Base-by-base conservation (phyloP, 2,329 filamentous ascomycete genomes). In the Fusarium domesticum region DNA sequence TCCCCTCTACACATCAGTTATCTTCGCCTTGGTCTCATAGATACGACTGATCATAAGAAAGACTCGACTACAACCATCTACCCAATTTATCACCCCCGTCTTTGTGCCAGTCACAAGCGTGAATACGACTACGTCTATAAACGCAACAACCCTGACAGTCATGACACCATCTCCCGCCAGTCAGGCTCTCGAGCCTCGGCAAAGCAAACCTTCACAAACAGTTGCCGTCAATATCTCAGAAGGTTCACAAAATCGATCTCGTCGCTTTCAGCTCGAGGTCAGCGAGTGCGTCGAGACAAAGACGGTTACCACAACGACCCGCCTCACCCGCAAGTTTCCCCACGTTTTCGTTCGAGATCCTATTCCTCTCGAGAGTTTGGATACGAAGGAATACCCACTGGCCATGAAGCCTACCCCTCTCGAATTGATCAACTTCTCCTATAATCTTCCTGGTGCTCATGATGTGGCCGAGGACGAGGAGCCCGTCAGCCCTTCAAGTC, bases 381-480 rank as follows among this genome's bases (percentile, higher is more conserved):
- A 97, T 66, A 77, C 85, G 12, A 95, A 95, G 65, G 83, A 93
- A 58, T 98, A 95, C 65, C 93, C 93, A 31, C 75, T 98, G 20
- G 92, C 92, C 30, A 78, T 80, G 50, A 84, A 87, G 38, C 85
- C 89, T 1, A 95, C 91, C 2, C 93, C 93, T 2, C 79, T 83
- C 14, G 84, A 87, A 39, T 73, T 98, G 48, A 81, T 83, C 51
- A 83, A 83, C 44, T 86, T 97, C 62, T 83, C 80, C 32, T 91
- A 95, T 57, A 81, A 85, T 25, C 53, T 78, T 39, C 71, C 87
- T 28, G 43, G 46, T 30, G 42, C 56, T 7, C 50, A 58, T 6
- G 64, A 65, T 1, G 56, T 59, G 17, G 53, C 58, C 2, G 47
- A 53, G 18, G 57, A 59, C n/a, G 48, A 51, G 18, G 40, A 43